These are phyloP conservation scores for Picea abies DNA, from an alignment of 83 land plant species.

Conservation along the genomic window DNA sequence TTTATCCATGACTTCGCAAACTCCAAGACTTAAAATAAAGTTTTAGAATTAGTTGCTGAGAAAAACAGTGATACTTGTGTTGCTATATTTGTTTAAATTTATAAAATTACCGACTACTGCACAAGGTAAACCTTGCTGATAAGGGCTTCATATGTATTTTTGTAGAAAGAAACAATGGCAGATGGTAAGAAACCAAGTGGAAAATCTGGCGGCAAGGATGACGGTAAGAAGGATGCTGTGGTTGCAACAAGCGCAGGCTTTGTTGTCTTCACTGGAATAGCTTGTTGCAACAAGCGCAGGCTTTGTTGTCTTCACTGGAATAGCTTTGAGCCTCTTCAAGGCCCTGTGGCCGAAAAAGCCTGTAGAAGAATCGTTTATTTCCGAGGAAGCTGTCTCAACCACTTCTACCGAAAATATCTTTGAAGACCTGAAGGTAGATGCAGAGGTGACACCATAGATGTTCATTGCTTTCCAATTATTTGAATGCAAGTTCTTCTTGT, in stretches of 20 bases:
- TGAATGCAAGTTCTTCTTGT: neutral
- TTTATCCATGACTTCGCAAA: neutral
- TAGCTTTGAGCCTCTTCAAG: slow-evolving; percentile 7
- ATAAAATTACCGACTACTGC: neutral
- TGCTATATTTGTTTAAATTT: too few relatives aligned
- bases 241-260: slow-evolving; percentile 11
- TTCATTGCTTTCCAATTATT: neutral
- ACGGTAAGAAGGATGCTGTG: neutral
- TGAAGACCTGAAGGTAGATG: slow-evolving; percentile 11
- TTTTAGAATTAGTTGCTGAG: neutral
- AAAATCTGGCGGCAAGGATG: slow-evolving; percentile 2
- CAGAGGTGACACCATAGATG: neutral
- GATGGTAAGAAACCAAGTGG: neutral
- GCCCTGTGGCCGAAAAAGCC: slow-evolving; percentile 9
- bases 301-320: slow-evolving; percentile 15
- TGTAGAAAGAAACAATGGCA: neutral
- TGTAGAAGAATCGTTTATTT: neutral
- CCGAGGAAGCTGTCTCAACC: neutral
- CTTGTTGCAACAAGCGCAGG: slow-evolving; percentile 8
- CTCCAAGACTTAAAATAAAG: too few relatives aligned
- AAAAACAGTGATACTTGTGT: neutral
- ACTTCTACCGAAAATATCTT: neutral
- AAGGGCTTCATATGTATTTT: neutral
- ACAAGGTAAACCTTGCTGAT: neutral
- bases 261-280: slow-evolving; percentile 15